Evolutionary conservation across 169 alveolate genomes (phyloP), one percentile per base, ranked within the genome.

Genomic region (Plasmodium chabaudi): DNA sequence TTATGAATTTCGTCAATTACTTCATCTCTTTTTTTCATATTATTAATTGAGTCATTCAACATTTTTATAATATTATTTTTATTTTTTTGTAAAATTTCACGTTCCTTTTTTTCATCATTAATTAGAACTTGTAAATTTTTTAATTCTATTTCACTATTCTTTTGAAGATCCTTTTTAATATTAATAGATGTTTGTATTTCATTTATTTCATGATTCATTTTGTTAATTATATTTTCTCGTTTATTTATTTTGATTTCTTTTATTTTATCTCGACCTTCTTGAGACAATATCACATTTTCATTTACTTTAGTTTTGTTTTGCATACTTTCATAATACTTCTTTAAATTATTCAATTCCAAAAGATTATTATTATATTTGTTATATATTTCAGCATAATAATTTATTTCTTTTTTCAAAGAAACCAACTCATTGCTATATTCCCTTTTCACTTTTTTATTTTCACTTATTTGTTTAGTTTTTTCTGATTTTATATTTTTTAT

Each of bases 11-110:
- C 60, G 7, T 55, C 68, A 46, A 86, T 86, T 0, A 74, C 87
- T 69, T 68, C 87, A 53, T 86, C 91, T 34, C 91, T 79, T 47
- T 67, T 69, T 15, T 67, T 79, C 79, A 79, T 79, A 51, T 79
- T 23, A 44, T 27, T 15, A 1, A 79, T 55, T 9, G 89, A 79
- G 1, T 67, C 82, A 51, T 79, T 79, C 1, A 79, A 17, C n/a
- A 42, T 71, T 25, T 67, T 79, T n/a, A 64, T 21, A 21, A 79
- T 17, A 9, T 53, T 47, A 0, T 79, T 55, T 47, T 59, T 79
- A 49, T 71, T 82, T 17, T 79, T 56, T 59, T 79, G 55, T 7
- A 79, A 34, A 44, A 27, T 17, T 15, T 0, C 21, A 1, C 17
- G 23, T 27, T 67, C 51, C 0, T 56, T 59, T 34, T 79, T 79